Evolutionary conservation across 345 rosid species (phyloP).

Genomic region (Dipteronia dyeriana): DNA sequence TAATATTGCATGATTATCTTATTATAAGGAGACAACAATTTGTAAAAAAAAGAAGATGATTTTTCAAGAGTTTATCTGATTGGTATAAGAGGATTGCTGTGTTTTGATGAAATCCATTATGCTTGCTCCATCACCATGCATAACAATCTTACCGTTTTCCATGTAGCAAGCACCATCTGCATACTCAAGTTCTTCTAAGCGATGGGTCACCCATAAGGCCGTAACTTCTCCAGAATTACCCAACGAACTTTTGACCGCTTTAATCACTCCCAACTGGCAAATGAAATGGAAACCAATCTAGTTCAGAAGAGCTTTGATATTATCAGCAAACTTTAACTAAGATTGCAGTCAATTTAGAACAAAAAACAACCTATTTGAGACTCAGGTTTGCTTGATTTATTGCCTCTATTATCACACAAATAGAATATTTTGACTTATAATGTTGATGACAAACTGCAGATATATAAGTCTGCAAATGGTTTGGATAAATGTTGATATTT

Average conservation of each 20-base stretch:
- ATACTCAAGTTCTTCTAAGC: conserved; percentile 82
- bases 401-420: neutral
- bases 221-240: conserved; percentile 65
- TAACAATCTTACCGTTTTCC: conserved; percentile 80
- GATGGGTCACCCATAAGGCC: conserved; percentile 92
- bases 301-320: conserved; percentile 7
- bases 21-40: conserved; percentile 8
- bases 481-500: neutral
- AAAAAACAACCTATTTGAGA: neutral
- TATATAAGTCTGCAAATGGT: neutral
- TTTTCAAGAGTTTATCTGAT: conserved; percentile 46
- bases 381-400: neutral
- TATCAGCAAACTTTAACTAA: neutral
- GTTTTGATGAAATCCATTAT: conserved; percentile 55
- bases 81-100: conserved; percentile 56
- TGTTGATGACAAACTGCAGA: neutral
- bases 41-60: neutral
- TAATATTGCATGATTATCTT: too few relatives aligned
- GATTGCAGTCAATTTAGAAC: neutral
- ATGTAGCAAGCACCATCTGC: conserved; percentile 91
- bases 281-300: conserved; percentile 13
- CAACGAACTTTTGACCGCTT: conserved; percentile 68
- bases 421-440: neutral
- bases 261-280: conserved; percentile 78
- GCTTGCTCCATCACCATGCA: conserved; percentile 61